phyloP scores from a whole-genome alignment of 345 rosid genomes.

The Lepidium sativum region DNA sequence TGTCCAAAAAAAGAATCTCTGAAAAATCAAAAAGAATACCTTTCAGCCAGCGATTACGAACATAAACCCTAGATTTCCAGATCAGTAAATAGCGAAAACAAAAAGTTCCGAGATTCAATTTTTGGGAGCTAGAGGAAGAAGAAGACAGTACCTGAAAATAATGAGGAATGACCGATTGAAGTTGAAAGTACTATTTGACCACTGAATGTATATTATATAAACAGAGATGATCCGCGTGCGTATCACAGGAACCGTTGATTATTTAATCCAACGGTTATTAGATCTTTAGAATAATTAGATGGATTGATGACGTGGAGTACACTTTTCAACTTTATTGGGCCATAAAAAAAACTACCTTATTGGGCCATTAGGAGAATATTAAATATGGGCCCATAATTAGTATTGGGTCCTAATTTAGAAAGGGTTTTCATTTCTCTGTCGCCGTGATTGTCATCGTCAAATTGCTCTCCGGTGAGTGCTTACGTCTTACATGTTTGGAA shows the following conservation, averaged over 20 bases:
- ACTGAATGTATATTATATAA: not conserved
- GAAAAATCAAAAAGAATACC: not conserved
- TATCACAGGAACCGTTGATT: not conserved
- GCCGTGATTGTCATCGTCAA: slow-evolving; percentile 10
- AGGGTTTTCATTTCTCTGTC: not conserved
- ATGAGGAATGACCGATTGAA: not conserved
- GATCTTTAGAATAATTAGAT: not conserved
- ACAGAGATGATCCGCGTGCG: not conserved
- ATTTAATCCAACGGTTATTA: not conserved
- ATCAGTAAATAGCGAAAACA: not conserved
- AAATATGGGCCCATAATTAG: not conserved
- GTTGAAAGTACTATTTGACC: not conserved
- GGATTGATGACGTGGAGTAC: slow-evolving; percentile 22
- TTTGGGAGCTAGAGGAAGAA: not conserved
- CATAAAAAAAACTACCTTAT: not conserved
- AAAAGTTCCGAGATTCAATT: not conserved
- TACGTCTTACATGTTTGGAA: no score
- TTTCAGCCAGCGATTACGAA: not conserved
- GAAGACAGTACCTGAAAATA: not conserved
- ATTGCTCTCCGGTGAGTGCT: slow-evolving; percentile 42
- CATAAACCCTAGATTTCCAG: not conserved
- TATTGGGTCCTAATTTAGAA: not conserved
- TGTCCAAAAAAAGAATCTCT: not conserved
- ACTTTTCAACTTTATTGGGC: not conserved
- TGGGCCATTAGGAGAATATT: not conserved